Evolutionary conservation across 2,329 filamentous ascomycete genomes (phyloP), one percentile per base, ranked within the genome.

Genomic region (Stemphylium beticola): DNA sequence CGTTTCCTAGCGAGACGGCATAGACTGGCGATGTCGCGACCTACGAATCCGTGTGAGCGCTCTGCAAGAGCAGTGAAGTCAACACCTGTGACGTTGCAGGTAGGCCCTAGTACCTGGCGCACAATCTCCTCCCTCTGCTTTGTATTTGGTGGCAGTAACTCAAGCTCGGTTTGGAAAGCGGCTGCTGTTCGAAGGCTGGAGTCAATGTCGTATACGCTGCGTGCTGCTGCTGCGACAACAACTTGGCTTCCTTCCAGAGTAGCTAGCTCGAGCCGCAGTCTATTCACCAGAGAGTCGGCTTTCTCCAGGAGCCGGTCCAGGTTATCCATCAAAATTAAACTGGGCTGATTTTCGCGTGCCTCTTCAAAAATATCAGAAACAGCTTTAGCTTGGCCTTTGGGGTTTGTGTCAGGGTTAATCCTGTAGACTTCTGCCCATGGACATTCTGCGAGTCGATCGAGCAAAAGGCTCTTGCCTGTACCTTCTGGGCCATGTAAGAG

Each of bases 1-100:
- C 74, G 67, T 31, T 76, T 77, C 65, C 67, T 78, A 73, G 87
- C 83, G 39, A 81, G 74, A 42, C 82, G 76, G 42, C 89, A 79
- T 0, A 97, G 79, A 12, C 82, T 83, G n/a, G 80, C 78, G 1
- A 97, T 79, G 71, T 97, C 93, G 1, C 84, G 83, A 4, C 90
- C 89, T 29, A 91, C 96, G 73, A 91, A 97, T 4, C 93, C 93
- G 68, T 97, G 92, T 0, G 93, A 96, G 51, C 86, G 85, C 57
- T 90, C 85, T 37, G 88, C 88, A 38, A 96, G 77, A 15, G 81
- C 77, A 4, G 81, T 32, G 17, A 72, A 62, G 78, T 78, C 8
- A 78, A 81, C n/a, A 71, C 77, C 40, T 85, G 77, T 24, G 72
- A 77, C 12, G 78, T 78, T 53, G 69, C 90, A 79, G 6, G 84